phyloP scores from a whole-genome alignment of 2,329 filamentous ascomycete genomes.

The Dothidotthia symphoricarpi region DNA sequence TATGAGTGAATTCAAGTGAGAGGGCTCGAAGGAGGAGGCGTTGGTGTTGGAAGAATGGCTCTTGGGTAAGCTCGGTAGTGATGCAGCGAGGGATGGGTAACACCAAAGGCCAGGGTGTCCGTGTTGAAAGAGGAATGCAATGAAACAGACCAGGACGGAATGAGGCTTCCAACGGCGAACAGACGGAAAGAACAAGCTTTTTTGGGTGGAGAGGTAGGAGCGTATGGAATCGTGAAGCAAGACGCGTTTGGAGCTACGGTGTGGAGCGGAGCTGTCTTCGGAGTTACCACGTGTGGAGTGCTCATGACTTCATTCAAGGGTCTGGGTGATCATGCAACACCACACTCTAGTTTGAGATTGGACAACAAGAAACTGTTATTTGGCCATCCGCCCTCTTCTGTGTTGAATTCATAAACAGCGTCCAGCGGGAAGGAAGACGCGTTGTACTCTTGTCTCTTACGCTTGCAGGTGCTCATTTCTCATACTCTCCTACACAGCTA shows the following conservation, averaged over 20 bases:
- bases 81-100: not conserved
- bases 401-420: no score
- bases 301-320: no score
- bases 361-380: no score
- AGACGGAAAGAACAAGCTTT: not conserved
- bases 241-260: slow-evolving; percentile 7
- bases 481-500: no score
- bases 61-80: not conserved
- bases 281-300: slow-evolving; percentile 13
- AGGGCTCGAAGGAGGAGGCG: not conserved
- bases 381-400: no score
- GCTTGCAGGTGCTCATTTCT: no score
- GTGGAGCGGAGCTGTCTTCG: slow-evolving; percentile 5
- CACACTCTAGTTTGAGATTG: no score
- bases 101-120: not conserved
- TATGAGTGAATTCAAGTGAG: not conserved
- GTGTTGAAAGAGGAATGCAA: not conserved
- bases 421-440: no score
- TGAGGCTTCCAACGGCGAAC: not conserved
- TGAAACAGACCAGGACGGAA: not conserved
- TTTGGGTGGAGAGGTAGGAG: not conserved
- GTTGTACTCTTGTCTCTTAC: no score
- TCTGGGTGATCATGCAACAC: no score
- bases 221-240: slow-evolving; percentile 6
- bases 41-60: not conserved